Conservation (phyloP, 441 rosid species). For the Isatis lusitanica region DNA sequence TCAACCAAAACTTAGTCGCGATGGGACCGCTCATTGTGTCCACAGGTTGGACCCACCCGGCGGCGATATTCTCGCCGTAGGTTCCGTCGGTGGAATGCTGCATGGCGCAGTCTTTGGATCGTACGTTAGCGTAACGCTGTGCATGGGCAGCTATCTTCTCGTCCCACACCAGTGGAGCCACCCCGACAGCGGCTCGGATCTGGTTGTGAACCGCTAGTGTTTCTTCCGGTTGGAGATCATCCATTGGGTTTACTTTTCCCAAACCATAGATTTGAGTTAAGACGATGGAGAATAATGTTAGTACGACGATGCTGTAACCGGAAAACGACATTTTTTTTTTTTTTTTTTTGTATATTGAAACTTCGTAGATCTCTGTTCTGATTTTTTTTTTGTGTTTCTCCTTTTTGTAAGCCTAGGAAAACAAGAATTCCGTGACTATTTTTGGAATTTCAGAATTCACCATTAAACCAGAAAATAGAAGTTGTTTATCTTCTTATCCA, state of each 20-base stretch:
- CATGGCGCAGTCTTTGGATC: conserved; percentile 48
- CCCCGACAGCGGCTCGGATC: conserved; percentile 48
- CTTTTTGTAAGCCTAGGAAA: conserved; percentile 18
- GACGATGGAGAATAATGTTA: conserved; percentile 17
- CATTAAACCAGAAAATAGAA: background rate
- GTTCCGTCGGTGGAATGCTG: conserved; percentile 51
- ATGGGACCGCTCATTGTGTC: conserved; percentile 49
- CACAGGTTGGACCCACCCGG: conserved; percentile 44
- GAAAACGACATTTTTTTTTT: conserved; percentile 13
- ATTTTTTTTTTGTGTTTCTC: background rate
- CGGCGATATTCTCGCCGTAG: conserved; percentile 65
- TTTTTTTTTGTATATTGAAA: background rate
- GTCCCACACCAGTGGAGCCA: conserved; percentile 55
- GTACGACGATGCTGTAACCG: conserved; percentile 2
- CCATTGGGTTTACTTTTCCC: background rate
- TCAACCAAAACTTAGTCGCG: conserved; percentile 55
- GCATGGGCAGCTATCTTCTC: conserved; percentile 45
- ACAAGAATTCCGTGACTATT: conserved; percentile 23
- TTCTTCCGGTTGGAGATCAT: conserved; percentile 36
- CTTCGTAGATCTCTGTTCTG: background rate
- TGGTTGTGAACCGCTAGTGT: conserved; percentile 44
- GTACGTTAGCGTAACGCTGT: conserved; percentile 43
- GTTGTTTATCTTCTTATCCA: background rate
- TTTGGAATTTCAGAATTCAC: conserved; percentile 2
- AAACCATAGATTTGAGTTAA: conserved; percentile 18